These are phyloP conservation scores for Tephrocybe sp. DNA, from an alignment of 768 basidiomycete species.

Conservation along the genomic window DNA sequence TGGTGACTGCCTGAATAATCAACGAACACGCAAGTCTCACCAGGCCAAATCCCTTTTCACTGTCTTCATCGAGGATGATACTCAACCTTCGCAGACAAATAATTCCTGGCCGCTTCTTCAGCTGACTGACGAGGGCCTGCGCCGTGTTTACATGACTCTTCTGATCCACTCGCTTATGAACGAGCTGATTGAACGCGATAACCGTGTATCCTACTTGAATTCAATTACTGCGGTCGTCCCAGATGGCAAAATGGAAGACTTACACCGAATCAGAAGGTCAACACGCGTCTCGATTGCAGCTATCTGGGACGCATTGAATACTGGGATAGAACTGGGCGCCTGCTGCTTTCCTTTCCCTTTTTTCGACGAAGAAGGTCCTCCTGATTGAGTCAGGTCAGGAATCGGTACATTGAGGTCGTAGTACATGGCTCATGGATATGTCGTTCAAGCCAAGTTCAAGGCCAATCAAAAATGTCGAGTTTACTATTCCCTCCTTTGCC, in stretches of 20 bases:
- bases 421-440: conserved; percentile 38
- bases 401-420: conserved; percentile 71
- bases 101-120: conserved; percentile 58
- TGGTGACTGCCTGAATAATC: not conserved
- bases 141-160: conserved; percentile 69
- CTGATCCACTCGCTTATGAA: conserved; percentile 70
- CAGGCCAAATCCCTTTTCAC: conserved; percentile 84
- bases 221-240: conserved; percentile 7
- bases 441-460: not conserved
- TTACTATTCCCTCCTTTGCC: not conserved
- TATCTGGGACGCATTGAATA: conserved; percentile 59
- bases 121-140: conserved; percentile 54
- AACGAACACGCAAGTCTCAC: conserved; percentile 39
- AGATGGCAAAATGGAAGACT: conserved; percentile 26
- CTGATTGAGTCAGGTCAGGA: conserved; percentile 25
- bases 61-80: conserved; percentile 79
- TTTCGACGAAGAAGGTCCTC: conserved; percentile 39
- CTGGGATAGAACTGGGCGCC: conserved; percentile 12
- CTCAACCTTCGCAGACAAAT: conserved; percentile 75
- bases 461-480: not conserved
- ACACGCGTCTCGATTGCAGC: conserved; percentile 58
- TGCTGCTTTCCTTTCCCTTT: conserved; percentile 62
- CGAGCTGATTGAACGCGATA: conserved; percentile 72
- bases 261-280: conserved; percentile 73
- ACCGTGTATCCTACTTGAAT: conserved; percentile 83